A percentile compares a stretch with the other conserved stretches of the same genome.
phyloP scores from a whole-genome alignment of 2,329 filamentous ascomycete genomes.

The Phyllosticta citribraziliensis region DNA sequence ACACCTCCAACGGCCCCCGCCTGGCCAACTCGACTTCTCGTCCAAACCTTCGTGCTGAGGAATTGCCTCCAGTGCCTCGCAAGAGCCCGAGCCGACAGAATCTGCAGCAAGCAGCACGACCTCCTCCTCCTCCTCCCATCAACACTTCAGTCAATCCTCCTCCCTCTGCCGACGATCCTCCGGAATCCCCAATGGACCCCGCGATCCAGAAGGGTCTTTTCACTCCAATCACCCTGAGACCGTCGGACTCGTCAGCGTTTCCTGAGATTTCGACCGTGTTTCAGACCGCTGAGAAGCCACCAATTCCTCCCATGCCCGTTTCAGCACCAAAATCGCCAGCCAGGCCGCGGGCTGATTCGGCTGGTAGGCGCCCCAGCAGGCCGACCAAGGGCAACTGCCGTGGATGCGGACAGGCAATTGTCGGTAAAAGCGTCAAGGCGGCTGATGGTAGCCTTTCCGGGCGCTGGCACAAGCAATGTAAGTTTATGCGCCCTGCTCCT shows the following conservation, averaged over 20 bases:
- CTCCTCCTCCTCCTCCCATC: conserved; percentile 14
- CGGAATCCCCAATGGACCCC: conserved; percentile 31
- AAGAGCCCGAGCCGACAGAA: conserved; percentile 11
- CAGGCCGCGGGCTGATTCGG: conserved; percentile 11
- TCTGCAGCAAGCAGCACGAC: conserved; percentile 13
- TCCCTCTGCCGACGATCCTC: conserved; percentile 18
- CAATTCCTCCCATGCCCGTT: conserved; percentile 9
- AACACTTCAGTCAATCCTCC: conserved; percentile 17
- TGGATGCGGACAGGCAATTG: conserved; percentile 67
- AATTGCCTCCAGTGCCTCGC: conserved; percentile 14
- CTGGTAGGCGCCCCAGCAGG: conserved; percentile 18
- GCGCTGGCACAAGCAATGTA: conserved; percentile 83
- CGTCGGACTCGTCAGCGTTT: conserved; percentile 4
- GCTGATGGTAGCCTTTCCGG: conserved; percentile 87
- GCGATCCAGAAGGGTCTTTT: conserved; percentile 27
- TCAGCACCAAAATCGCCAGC: conserved; percentile 1
- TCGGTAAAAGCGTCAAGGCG: conserved; percentile 86
- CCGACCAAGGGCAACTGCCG: conserved; percentile 63
- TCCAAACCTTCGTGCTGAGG: not conserved
- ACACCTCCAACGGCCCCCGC: conserved; percentile 11
- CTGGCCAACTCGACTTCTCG: not conserved
- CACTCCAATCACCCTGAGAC: conserved; percentile 14
- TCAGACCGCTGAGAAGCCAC: not conserved
- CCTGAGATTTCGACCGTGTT: conserved; percentile 6
- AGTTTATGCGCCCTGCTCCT: conserved; percentile 3